Conservation (phyloP, 768 basidiomycete genomes). For the Pulveroboletus sp. region DNA sequence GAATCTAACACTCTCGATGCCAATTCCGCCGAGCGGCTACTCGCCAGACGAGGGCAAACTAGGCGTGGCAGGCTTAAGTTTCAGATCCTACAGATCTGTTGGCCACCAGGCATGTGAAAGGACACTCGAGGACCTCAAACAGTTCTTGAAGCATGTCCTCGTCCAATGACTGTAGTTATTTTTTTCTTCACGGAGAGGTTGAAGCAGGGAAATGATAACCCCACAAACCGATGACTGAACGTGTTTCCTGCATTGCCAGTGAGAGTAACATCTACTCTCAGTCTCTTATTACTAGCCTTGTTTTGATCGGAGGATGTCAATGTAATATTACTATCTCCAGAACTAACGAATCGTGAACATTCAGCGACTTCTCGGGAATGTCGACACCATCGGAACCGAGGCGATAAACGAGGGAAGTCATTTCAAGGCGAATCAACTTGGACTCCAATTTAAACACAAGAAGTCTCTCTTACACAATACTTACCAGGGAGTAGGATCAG, state of each 20-base stretch:
- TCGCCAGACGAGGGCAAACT: conserved; percentile 17
- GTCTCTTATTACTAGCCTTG: neutral
- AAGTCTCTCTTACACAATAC: neutral
- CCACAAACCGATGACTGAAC: neutral
- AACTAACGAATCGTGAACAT: conserved; percentile 1
- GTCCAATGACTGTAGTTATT: conserved; percentile 26
- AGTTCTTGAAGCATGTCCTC: conserved; percentile 63
- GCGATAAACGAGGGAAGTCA: neutral
- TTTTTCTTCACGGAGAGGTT: neutral
- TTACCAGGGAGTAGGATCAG: neutral
- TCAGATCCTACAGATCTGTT: conserved; percentile 62
- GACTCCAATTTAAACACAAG: neutral
- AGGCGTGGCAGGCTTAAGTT: conserved; percentile 50
- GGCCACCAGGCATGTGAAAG: conserved; percentile 60
- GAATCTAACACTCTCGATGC: conserved; percentile 32
- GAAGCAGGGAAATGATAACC: neutral
- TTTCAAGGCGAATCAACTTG: neutral
- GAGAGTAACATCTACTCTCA: too few species aligned
- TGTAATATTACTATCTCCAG: neutral
- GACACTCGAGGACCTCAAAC: conserved; percentile 68
- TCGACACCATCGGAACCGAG: neutral
- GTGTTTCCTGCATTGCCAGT: too few species aligned
- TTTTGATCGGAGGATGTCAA: neutral
- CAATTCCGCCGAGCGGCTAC: conserved; percentile 22
- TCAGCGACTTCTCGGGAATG: neutral